Percentiles rank a stretch among this genome's conserved stretches.
phyloP scores from a whole-genome alignment of 2,329 filamentous ascomycete species.

The Pseudocercospora cruenta region DNA sequence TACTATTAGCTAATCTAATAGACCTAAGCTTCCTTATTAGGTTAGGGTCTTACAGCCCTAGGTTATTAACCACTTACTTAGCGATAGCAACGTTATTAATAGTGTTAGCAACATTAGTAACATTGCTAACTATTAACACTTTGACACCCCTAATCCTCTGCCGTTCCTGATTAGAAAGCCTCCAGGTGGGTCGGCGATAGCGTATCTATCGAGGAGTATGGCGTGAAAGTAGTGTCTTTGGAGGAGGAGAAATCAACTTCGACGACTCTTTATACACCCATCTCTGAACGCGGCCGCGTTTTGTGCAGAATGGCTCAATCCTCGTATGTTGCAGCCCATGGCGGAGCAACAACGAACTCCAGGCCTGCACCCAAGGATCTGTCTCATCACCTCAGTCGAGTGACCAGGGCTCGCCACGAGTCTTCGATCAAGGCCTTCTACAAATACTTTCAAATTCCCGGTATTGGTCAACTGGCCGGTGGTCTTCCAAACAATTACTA shows the following conservation, averaged over 20 bases:
- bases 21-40: too few relatives aligned
- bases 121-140: too few relatives aligned
- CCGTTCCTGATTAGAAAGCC: background rate
- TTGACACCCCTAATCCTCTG: too few relatives aligned
- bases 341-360: constrained; percentile 21
- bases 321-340: background rate
- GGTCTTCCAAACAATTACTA: constrained; percentile 76
- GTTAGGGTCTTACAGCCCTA: too few relatives aligned
- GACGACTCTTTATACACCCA: too few relatives aligned
- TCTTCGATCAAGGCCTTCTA: constrained; percentile 81
- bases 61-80: too few relatives aligned
- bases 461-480: constrained; percentile 64
- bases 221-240: background rate
- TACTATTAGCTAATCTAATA: too few relatives aligned
- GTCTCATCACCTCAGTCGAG: constrained; percentile 75
- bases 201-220: background rate
- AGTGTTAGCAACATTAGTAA: too few relatives aligned
- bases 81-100: too few relatives aligned
- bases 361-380: constrained; percentile 68
- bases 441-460: constrained; percentile 73
- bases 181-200: background rate
- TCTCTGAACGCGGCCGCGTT: background rate
- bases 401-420: constrained; percentile 65
- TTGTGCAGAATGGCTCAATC: background rate
- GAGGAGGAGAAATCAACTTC: background rate